Percentiles rank a stretch among this genome's conserved stretches.
These are phyloP conservation scores for Monoraphidium neglectum DNA, from an alignment of 139 green algal species.

Conservation along the genomic window DNA sequence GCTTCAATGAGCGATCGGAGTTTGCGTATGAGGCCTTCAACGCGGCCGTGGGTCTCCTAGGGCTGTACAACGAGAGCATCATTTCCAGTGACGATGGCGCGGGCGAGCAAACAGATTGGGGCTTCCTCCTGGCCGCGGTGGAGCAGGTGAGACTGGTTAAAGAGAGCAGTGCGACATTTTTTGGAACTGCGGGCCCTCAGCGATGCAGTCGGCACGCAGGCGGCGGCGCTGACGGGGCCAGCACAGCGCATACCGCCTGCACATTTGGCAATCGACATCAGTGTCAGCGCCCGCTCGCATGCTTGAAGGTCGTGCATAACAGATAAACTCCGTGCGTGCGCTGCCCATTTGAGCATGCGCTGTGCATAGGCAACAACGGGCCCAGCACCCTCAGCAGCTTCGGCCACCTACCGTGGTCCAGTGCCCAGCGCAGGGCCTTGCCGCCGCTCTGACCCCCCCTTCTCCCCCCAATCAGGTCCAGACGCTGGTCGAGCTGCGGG, in stretches of 20 bases:
- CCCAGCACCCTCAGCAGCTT: background rate
- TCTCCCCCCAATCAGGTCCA: constrained; percentile 37
- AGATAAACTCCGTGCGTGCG: too few species aligned
- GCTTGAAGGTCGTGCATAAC: background rate
- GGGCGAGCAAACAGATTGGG: background rate
- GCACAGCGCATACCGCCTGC: background rate
- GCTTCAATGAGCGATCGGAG: constrained; percentile 41
- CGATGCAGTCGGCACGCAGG: background rate
- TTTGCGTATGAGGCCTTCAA: constrained; percentile 39
- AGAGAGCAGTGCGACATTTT: too few species aligned
- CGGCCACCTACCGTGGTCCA: background rate
- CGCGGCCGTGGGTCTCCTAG: constrained; percentile 29
- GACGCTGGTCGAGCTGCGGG: constrained; percentile 58
- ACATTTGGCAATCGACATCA: background rate
- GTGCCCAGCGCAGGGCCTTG: background rate
- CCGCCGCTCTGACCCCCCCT: background rate
- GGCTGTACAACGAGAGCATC: constrained; percentile 36
- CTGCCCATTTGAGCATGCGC: too few species aligned
- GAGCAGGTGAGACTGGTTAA: too few species aligned
- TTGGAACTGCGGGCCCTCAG: background rate
- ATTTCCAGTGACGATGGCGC: background rate
- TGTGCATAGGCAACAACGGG: too few species aligned
- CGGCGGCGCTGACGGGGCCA: background rate
- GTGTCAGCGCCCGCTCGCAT: background rate
- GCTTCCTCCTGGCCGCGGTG: constrained; percentile 15